phyloP scores from a whole-genome alignment of 768 basidiomycete species.

The Inosperma sp. region DNA sequence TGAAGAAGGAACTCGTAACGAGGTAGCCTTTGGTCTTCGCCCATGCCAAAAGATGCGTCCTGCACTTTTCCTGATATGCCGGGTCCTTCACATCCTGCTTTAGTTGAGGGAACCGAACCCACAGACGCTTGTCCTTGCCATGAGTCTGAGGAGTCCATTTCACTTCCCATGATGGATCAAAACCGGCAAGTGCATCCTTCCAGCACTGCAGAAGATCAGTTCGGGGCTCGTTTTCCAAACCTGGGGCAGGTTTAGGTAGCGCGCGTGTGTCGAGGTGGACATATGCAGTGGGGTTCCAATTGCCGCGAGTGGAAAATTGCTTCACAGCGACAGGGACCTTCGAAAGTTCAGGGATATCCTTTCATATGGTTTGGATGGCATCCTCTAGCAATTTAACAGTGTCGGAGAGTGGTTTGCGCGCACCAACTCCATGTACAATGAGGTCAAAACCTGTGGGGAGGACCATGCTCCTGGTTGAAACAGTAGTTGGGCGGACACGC shows the following conservation, averaged over 20 bases:
- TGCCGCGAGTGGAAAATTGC: not conserved
- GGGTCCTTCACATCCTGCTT: not conserved
- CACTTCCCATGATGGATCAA: not conserved
- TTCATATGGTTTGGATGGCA: not conserved
- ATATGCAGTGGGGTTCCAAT: not conserved
- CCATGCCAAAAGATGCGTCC: not conserved
- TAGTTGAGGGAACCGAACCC: conserved; percentile 4
- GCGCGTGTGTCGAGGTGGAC: conserved; percentile 1
- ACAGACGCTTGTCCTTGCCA: conserved; percentile 4
- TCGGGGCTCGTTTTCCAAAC: not conserved
- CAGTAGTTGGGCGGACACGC: not conserved
- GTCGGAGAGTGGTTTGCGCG: not conserved
- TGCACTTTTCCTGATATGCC: not conserved
- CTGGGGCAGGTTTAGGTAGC: not conserved
- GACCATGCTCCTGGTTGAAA: not conserved
- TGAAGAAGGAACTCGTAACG: not conserved
- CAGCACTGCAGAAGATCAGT: conserved; percentile 1
- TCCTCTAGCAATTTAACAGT: not conserved
- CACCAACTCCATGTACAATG: not conserved
- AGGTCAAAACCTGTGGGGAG: not conserved
- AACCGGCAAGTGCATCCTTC: not conserved
- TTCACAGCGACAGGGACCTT: not conserved
- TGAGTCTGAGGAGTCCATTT: conserved; percentile 1
- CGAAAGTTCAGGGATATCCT: not conserved
- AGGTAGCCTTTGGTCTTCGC: not conserved